Percentiles rank a stretch among this genome's conserved stretches.
Conservation (phyloP, 768 basidiomycete species). For the Goffeauzyma gilvescens region DNA sequence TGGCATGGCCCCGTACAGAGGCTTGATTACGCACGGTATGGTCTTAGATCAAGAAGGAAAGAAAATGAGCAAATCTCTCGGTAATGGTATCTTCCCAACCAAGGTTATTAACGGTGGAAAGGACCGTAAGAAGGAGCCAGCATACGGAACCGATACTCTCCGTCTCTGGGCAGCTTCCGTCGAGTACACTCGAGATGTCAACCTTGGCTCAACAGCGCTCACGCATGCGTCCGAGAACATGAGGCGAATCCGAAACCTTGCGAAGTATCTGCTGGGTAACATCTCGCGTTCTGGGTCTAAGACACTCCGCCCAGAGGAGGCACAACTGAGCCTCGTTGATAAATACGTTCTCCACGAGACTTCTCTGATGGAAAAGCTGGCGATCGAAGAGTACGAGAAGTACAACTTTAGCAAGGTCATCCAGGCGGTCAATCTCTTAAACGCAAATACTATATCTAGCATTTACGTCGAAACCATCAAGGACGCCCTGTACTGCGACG, state of each 20-base stretch:
- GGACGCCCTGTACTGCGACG: constrained; percentile 66
- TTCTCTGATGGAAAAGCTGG: constrained; percentile 48
- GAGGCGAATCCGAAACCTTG: constrained; percentile 68
- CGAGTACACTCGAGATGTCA: constrained; percentile 74
- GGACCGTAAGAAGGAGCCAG: constrained; percentile 53
- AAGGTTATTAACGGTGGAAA: constrained; percentile 57
- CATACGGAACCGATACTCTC: constrained; percentile 68
- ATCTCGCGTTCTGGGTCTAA: constrained; percentile 34
- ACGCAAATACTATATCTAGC: constrained; percentile 66
- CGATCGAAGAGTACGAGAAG: constrained; percentile 47
- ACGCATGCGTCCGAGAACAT: constrained; percentile 54
- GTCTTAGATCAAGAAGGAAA: constrained; percentile 73
- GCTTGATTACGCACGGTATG: constrained; percentile 89
- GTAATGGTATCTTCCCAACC: constrained; percentile 75
- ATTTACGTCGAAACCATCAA: constrained; percentile 84
- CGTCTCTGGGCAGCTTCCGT: constrained; percentile 81
- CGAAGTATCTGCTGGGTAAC: constrained; percentile 71
- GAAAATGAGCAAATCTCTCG: constrained; percentile 94
- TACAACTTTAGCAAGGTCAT: constrained; percentile 70
- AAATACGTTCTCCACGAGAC: constrained; percentile 72
- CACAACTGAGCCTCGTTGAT: constrained; percentile 54
- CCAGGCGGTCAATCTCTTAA: constrained; percentile 52
- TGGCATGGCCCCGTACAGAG: constrained; percentile 45
- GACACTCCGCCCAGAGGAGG: constrained; percentile 23
- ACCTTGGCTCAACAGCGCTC: constrained; percentile 60